Conservation (phyloP, 2,329 filamentous ascomycete genomes). For the Tolypocladium sp. region DNA sequence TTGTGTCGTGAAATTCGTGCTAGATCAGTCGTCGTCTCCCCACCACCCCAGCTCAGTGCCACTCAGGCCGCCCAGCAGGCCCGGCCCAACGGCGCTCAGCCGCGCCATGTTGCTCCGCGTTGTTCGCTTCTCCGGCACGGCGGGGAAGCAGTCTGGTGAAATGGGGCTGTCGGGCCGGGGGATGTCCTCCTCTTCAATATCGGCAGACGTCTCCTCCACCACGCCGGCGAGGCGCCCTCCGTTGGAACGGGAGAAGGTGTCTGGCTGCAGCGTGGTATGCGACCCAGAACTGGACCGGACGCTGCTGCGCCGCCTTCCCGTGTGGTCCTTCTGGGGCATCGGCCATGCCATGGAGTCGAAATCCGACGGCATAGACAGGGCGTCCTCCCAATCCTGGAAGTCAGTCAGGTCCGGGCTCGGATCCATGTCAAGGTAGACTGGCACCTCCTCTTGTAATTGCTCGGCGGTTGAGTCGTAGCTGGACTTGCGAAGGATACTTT, state of each 20-base stretch:
- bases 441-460: slow-evolving; percentile 5
- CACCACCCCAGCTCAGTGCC: slow-evolving; percentile 24
- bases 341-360: neutral
- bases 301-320: neutral
- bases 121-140: slow-evolving; percentile 10
- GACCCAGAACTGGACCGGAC: slow-evolving; percentile 7
- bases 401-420: slow-evolving; percentile 28
- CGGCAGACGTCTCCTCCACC: slow-evolving; percentile 1
- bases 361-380: slow-evolving; percentile 3
- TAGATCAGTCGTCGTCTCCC: slow-evolving; percentile 29
- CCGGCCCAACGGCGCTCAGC: slow-evolving; percentile 21
- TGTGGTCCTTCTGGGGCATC: neutral
- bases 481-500: slow-evolving; percentile 4
- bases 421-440: slow-evolving; percentile 19
- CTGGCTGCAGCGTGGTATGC: neutral
- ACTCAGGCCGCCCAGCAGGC: slow-evolving; percentile 7
- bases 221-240: neutral
- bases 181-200: slow-evolving; percentile 12
- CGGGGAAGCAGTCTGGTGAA: slow-evolving; percentile 21
- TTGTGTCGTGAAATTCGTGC: neutral
- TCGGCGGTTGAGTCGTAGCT: slow-evolving; percentile 9
- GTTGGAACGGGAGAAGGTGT: slow-evolving; percentile 1
- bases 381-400: slow-evolving; percentile 23
- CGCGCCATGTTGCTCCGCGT: slow-evolving; percentile 28
- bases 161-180: slow-evolving; percentile 33